phyloP scores from a whole-genome alignment of 805 yeast species.

The Ogataea haglerorum region DNA sequence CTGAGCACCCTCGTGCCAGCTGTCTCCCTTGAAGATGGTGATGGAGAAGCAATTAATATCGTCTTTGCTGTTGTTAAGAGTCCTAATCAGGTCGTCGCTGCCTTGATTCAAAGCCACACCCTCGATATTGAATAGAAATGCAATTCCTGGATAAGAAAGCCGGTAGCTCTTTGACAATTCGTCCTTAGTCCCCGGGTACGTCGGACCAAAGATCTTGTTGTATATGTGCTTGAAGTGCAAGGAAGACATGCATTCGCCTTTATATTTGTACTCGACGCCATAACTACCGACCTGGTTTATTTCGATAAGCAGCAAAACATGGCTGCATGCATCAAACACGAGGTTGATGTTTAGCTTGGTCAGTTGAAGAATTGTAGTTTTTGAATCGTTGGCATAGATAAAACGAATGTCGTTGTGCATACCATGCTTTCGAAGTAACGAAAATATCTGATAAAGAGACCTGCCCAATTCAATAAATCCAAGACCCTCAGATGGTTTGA shows the following conservation, averaged over 20 bases:
- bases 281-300: constrained; percentile 15
- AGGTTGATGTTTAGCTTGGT: constrained; percentile 22
- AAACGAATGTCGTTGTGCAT: constrained; percentile 22
- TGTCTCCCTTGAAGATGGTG: constrained; percentile 38
- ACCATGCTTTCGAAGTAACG: constrained; percentile 12
- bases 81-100: constrained; percentile 21
- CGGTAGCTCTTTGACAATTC: constrained; percentile 33
- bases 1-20: constrained; percentile 29
- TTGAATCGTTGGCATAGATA: constrained; percentile 18
- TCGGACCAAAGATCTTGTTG: constrained; percentile 59
- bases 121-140: constrained; percentile 41
- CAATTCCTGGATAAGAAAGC: constrained; percentile 54
- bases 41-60: constrained; percentile 39
- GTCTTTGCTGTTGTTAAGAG: constrained; percentile 24
- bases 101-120: not conserved
- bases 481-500: constrained; percentile 27
- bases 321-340: constrained; percentile 27
- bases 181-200: constrained; percentile 49
- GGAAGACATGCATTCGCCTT: constrained; percentile 21
- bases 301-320: constrained; percentile 28
- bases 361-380: constrained; percentile 22
- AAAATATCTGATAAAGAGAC: constrained; percentile 24
- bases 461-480: constrained; percentile 25
- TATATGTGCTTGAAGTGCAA: constrained; percentile 43
- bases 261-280: constrained; percentile 19